Percentiles rank a stretch among this genome's conserved stretches.
Conservation (phyloP, 129 eudicot genomes). For the Chrysanthemum lavandulifolium region DNA sequence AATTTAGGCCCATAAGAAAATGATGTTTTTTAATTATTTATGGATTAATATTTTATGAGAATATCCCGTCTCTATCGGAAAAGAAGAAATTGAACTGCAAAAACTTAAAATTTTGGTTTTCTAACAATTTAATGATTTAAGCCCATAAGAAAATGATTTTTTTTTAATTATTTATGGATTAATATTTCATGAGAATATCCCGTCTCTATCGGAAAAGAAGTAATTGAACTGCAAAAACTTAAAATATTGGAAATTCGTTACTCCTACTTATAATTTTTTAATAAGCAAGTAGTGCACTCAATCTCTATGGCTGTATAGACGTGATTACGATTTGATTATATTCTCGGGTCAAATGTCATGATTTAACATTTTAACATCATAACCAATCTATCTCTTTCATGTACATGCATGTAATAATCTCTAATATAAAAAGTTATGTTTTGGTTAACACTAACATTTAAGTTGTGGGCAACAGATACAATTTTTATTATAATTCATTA, state of each 20-base stretch:
- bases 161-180: not conserved
- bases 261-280: constrained; percentile 3
- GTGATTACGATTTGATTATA: not conserved
- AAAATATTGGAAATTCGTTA: constrained; percentile 17
- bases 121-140: too few relatives aligned
- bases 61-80: too few relatives aligned
- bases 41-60: not conserved
- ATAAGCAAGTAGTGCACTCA: not conserved
- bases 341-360: not conserved
- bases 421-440: too few relatives aligned
- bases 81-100: too few relatives aligned
- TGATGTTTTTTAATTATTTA: not conserved
- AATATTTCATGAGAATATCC: constrained; percentile 1
- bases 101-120: too few relatives aligned
- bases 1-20: not conserved
- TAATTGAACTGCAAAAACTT: not conserved
- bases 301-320: not conserved
- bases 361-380: constrained; percentile 25
- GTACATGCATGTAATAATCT: not conserved
- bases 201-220: not conserved
- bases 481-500: too few relatives aligned
- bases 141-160: not conserved
- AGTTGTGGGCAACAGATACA: too few relatives aligned
- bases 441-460: too few relatives aligned
- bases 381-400: constrained; percentile 16